These are phyloP conservation scores for Kluyveromyces wickerhamii DNA, from an alignment of 805 yeast species.

Conservation along the genomic window DNA sequence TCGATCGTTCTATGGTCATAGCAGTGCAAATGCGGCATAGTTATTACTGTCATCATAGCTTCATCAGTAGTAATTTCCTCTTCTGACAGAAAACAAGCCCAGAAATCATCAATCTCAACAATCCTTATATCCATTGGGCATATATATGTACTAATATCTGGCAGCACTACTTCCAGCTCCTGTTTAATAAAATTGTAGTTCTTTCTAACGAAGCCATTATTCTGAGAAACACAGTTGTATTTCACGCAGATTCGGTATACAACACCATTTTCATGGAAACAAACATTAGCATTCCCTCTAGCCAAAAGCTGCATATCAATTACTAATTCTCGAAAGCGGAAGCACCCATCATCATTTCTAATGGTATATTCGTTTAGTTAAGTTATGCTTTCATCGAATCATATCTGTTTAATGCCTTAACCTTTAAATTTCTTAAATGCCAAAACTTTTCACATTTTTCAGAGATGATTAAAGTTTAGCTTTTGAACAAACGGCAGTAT, in stretches of 20 bases:
- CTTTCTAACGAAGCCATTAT: slow-evolving; percentile 17
- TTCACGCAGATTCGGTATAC: slow-evolving; percentile 23
- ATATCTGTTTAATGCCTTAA: neutral
- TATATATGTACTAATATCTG: too few species aligned
- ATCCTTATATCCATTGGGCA: slow-evolving; percentile 14
- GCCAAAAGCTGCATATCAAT: slow-evolving; percentile 7
- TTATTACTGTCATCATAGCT: slow-evolving; percentile 10
- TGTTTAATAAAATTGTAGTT: slow-evolving; percentile 15
- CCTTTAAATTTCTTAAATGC: neutral
- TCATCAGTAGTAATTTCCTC: slow-evolving; percentile 10
- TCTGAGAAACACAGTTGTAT: slow-evolving; percentile 9
- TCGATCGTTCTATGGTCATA: neutral
- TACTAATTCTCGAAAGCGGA: too few species aligned
- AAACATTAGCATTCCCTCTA: slow-evolving; percentile 25
- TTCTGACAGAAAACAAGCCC: neutral
- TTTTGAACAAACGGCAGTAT: too few species aligned
- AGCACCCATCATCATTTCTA: too few species aligned
- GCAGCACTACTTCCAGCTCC: neutral
- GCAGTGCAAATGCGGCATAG: slow-evolving; percentile 16
- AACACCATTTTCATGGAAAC: slow-evolving; percentile 15
- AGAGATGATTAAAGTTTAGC: too few species aligned
- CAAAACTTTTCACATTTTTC: neutral
- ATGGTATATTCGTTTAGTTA: too few species aligned
- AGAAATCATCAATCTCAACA: neutral
- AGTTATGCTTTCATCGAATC: too few species aligned